Conservation (phyloP, 2,329 filamentous ascomycete species). For the Zasmidium cellare region DNA sequence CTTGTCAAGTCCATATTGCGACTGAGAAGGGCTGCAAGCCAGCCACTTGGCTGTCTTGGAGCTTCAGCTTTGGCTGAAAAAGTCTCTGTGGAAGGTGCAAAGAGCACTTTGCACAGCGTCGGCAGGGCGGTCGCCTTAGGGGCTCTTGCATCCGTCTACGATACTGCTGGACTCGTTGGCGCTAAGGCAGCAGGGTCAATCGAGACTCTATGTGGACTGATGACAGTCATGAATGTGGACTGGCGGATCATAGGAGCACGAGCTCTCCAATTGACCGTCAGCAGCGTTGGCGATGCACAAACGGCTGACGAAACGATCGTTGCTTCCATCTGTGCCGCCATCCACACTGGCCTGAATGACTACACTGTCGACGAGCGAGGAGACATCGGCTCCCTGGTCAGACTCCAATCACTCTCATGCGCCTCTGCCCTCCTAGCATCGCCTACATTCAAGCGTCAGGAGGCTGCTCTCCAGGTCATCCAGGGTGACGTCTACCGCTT, state of each 20-base stretch:
- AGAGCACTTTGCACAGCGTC: constrained; percentile 41
- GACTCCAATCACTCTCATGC: constrained; percentile 73
- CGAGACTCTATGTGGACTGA: constrained; percentile 33
- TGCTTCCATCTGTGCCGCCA: constrained; percentile 27
- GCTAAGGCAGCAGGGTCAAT: constrained; percentile 30
- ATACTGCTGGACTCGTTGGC: constrained; percentile 15
- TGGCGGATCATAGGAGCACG: constrained; percentile 45
- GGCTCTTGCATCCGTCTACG: constrained; percentile 28
- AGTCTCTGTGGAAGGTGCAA: constrained; percentile 35
- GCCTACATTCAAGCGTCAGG: constrained; percentile 3
- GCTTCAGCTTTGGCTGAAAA: constrained; percentile 17
- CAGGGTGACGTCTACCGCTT: constrained; percentile 57
- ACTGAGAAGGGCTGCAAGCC: constrained; percentile 11
- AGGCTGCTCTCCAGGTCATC: constrained; percentile 14
- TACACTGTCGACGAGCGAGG: constrained; percentile 89
- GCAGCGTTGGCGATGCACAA: not conserved
- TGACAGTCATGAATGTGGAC: constrained; percentile 39
- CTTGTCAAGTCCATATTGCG: constrained; percentile 20
- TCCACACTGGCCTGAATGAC: constrained; percentile 65
- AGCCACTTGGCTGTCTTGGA: constrained; percentile 24
- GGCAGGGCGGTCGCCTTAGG: constrained; percentile 48
- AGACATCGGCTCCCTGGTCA: constrained; percentile 84
- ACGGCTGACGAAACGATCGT: constrained; percentile 6
- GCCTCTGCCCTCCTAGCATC: constrained; percentile 38
- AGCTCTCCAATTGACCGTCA: constrained; percentile 36